phyloP scores from a whole-genome alignment of 2,329 filamentous ascomycete species.

The Sphaceloma murrayae region DNA sequence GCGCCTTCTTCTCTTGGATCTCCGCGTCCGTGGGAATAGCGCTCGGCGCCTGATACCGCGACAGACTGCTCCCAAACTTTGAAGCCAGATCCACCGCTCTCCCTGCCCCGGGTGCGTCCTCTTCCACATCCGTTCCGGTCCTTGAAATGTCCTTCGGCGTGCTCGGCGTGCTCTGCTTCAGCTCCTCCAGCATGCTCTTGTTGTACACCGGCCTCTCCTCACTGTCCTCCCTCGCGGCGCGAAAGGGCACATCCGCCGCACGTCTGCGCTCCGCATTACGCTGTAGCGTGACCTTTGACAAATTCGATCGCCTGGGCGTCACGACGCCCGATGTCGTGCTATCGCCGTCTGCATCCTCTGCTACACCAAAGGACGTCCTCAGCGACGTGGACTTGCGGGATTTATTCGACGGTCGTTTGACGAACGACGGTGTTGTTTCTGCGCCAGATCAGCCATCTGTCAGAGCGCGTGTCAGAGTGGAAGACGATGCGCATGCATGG shows the following conservation, averaged over 20 bases:
- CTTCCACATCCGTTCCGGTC: conserved; percentile 30
- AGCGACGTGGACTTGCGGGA: conserved; percentile 62
- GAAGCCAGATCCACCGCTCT: conserved; percentile 38
- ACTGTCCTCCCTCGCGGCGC: conserved; percentile 46
- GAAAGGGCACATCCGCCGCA: conserved; percentile 38
- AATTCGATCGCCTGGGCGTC: conserved; percentile 52
- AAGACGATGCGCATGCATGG: neutral
- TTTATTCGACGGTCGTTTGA: conserved; percentile 46
- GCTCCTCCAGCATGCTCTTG: conserved; percentile 74
- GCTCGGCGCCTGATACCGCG: conserved; percentile 28
- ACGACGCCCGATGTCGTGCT: conserved; percentile 43
- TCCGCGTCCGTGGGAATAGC: conserved; percentile 71
- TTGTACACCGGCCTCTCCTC: conserved; percentile 66
- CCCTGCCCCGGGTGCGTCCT: conserved; percentile 36
- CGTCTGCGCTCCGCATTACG: conserved; percentile 53
- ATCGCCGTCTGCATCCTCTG: conserved; percentile 46
- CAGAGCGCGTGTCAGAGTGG: conserved; percentile 25
- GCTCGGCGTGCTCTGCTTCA: conserved; percentile 76
- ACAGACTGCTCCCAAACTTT: conserved; percentile 47
- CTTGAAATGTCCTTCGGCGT: conserved; percentile 56
- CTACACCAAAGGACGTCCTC: conserved; percentile 66
- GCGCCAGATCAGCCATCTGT: conserved; percentile 22
- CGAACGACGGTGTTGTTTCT: conserved; percentile 32
- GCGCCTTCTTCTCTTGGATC: conserved; percentile 82
- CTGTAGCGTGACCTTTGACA: conserved; percentile 56